Evolutionary conservation across 441 rosid species (phyloP).

Genomic region (Isatis lusitanica): DNA sequence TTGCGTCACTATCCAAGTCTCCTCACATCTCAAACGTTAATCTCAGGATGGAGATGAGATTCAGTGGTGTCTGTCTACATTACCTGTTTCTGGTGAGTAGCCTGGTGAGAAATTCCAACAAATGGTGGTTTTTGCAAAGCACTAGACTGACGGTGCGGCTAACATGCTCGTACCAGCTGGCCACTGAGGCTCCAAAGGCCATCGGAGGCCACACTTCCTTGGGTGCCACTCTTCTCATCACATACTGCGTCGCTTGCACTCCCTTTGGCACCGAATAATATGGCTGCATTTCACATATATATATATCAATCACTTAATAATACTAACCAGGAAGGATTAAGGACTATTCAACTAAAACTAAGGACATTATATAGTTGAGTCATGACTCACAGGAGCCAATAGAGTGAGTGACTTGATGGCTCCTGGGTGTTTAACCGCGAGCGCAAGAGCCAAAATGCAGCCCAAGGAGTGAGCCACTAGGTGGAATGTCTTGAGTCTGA

Average conservation of each 20-base stretch:
- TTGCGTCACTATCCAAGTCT: conserved; percentile 6
- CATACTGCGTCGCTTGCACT: conserved; percentile 65
- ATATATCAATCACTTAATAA: not conserved
- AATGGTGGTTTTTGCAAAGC: conserved; percentile 78
- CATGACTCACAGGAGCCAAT: conserved; percentile 70
- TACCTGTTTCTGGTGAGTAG: conserved; percentile 87
- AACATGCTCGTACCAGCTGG: conserved; percentile 94
- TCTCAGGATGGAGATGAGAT: not conserved
- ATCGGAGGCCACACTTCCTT: conserved; percentile 85
- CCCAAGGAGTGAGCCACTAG: conserved; percentile 96
- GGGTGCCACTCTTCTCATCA: conserved; percentile 83
- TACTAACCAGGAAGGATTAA: conserved; percentile 10
- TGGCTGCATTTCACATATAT: conserved; percentile 53
- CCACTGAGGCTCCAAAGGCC: conserved; percentile 79
- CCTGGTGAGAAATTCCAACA: conserved; percentile 79
- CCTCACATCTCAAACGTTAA: conserved; percentile 11
- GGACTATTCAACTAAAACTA: not conserved
- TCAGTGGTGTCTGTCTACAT: not conserved
- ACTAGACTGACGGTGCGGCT: conserved; percentile 77
- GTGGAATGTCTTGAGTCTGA: conserved; percentile 84
- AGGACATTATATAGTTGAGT: not conserved
- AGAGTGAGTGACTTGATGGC: conserved; percentile 86
- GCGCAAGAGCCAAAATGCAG: conserved; percentile 92
- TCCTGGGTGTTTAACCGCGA: conserved; percentile 78
- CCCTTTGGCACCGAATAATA: conserved; percentile 80